Base-by-base conservation (phyloP, 352 stramenopile species). In the Phytophthora palmivora region DNA sequence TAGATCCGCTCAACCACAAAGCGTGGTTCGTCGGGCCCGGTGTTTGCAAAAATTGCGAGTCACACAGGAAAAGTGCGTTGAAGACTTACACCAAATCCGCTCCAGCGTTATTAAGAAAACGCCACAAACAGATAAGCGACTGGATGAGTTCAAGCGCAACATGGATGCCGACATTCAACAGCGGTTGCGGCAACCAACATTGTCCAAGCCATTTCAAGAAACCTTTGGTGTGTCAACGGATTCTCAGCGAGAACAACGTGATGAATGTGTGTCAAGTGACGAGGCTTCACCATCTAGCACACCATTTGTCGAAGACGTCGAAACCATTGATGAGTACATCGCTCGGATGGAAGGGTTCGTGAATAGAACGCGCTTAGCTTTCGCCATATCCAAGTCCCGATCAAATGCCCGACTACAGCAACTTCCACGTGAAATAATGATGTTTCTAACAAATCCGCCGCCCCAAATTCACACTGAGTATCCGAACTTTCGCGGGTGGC, bases 1-100 rank as follows among this genome's bases (percentile, higher is more conserved):
- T 77, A 0, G 69, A 74, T 9, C 59, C 64, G 1, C 33, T 72
- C 0, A 77, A 77, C 14, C 6, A 39, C 36, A 77, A 74, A 15
- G 64, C 54, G n/a, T 77, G 69, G 69, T 6, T 49, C 54, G 69
- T 56, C 58, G 59, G n/a, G 34, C 39, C 1, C 39, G 60, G 0
- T 67, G 64, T 7, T 61, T 74, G n/a, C 14, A 59, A 36, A 39
- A 38, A 3, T 19, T 74, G 38, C 54, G 54, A 2, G 67, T 59
- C 24, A 22, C 26, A 2, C 39, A 33, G 7, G 28, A 51, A 10
- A 38, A 39, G 2, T 72, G 54, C 18, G 37, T 62, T 1, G 6
- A n/a, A 6, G 43, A 74, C 15, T 28, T 77, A 21, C 16, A 63
- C 16, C 30, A 2, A 6, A 38, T 68, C 19, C 15, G 22, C 1